Evolutionary conservation across 176 grass and related monocot genomes (phyloP).

Genomic region (maize (Zea mays)): Zm-B73-REFERENCE-NAM-5.0 NC_050100.1:216486001-216486500

Average conservation of each 20-base stretch:
- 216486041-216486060: slow-evolving; percentile 43
- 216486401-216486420: slow-evolving; percentile 45
- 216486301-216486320: too few species aligned
- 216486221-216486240: too few species aligned
- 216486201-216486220: too few species aligned
- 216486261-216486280: too few species aligned
- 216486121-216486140: slow-evolving; percentile 46
- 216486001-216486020: slow-evolving; percentile 35
- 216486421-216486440: slow-evolving; percentile 48
- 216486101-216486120: slow-evolving; percentile 41
- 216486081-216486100: slow-evolving; percentile 56
- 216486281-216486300: too few species aligned
- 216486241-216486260: too few species aligned
- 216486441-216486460: slow-evolving; percentile 49
- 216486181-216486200: too few species aligned
- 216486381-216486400: slow-evolving; percentile 46
- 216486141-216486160: slow-evolving; percentile 53
- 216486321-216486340: too few species aligned
- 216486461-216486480: slow-evolving; percentile 32
- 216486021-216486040: slow-evolving; percentile 1
- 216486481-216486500: slow-evolving; percentile 44
- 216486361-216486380: slow-evolving; percentile 65
- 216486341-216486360: slow-evolving; percentile 48
- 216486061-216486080: slow-evolving; percentile 60
- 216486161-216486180: slow-evolving; percentile 43